A percentile compares a stretch with the other conserved stretches of the same genome.
Conservation (phyloP, 140 eudicot genomes). For the Bidens hawaiensis region DNA sequence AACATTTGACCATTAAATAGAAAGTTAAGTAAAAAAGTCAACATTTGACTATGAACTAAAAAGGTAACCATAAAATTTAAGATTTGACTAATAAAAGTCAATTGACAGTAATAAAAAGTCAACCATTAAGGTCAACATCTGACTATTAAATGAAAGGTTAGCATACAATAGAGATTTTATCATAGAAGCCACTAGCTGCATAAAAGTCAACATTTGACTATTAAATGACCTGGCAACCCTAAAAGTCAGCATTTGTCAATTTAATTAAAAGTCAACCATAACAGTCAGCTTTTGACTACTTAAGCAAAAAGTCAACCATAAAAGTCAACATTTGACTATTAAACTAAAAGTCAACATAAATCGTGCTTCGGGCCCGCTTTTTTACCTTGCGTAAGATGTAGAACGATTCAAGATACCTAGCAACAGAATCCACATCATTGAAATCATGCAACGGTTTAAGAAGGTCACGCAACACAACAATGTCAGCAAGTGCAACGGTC, state of each 20-base stretch:
- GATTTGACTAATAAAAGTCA: no score
- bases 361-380: not conserved
- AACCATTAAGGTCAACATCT: no score
- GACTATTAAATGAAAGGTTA: not conserved
- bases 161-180: no score
- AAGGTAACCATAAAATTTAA: no score
- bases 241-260: no score
- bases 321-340: not conserved
- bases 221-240: no score
- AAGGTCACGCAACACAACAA: slow-evolving; percentile 40
- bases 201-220: no score
- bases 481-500: slow-evolving; percentile 55
- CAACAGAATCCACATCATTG: slow-evolving; percentile 29
- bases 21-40: not conserved
- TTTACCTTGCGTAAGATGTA: slow-evolving; percentile 49
- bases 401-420: slow-evolving; percentile 43
- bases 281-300: no score
- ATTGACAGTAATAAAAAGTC: no score
- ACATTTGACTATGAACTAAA: not conserved
- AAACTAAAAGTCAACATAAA: not conserved
- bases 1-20: not conserved
- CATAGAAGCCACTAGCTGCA: no score
- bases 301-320: no score
- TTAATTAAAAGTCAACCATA: no score
- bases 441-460: slow-evolving; percentile 37